Conservation (phyloP, 1,284 basidiomycete genomes). For the Rhodotorula sp. region DNA sequence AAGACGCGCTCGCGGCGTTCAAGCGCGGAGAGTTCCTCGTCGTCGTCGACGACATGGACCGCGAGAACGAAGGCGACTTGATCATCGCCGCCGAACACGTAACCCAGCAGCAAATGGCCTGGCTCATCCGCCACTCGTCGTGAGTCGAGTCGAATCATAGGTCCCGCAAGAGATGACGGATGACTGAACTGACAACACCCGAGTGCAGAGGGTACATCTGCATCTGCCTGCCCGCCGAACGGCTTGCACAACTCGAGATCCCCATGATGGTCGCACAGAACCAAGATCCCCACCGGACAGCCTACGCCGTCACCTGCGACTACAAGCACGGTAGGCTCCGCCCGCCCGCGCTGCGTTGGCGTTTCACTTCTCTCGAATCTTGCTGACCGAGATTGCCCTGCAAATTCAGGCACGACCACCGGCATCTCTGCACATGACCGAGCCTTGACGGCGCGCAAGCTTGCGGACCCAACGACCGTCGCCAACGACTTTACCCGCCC, state of each 20-base stretch:
- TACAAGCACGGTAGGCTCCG: constrained; percentile 71
- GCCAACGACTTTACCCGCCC: constrained; percentile 84
- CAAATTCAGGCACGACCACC: constrained; percentile 72
- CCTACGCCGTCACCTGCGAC: constrained; percentile 95
- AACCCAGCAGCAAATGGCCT: constrained; percentile 81
- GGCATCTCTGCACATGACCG: constrained; percentile 97
- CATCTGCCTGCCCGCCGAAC: constrained; percentile 72
- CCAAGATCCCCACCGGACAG: constrained; percentile 86
- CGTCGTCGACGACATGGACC: constrained; percentile 88
- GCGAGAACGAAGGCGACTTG: constrained; percentile 94
- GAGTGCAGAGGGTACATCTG: constrained; percentile 84
- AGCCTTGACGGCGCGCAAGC: constrained; percentile 76
- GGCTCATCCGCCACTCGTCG: constrained; percentile 97
- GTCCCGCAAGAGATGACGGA: background rate
- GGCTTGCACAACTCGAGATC: constrained; percentile 76
- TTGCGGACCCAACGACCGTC: constrained; percentile 60
- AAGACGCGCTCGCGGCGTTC: constrained; percentile 77
- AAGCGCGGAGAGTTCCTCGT: constrained; percentile 81
- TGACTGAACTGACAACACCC: constrained; percentile 5
- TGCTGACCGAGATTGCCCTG: background rate
- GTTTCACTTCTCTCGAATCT: constrained; percentile 11
- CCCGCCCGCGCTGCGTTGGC: background rate
- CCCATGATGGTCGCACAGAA: constrained; percentile 92
- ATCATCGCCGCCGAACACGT: constrained; percentile 72
- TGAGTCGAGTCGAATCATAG: constrained; percentile 50